Base-by-base conservation (phyloP, 768 basidiomycete species). In the Punctularia strigosozonata region DNA sequence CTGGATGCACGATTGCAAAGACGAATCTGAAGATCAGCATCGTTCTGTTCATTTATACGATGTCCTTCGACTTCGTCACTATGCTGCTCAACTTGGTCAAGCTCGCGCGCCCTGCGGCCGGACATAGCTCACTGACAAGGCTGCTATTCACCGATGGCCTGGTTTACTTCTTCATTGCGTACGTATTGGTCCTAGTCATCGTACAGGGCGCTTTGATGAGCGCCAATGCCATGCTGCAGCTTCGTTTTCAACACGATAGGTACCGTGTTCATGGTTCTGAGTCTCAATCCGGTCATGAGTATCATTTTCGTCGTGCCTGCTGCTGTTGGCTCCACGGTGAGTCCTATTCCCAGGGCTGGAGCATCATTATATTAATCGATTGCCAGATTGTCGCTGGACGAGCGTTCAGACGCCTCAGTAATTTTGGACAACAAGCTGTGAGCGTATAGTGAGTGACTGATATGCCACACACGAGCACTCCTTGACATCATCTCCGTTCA, bases 251-350 rank as follows among this genome's bases (percentile, higher is more conserved):
- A n/a, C n/a, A n/a, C n/a, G n/a, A n/a, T n/a, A n/a, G n/a, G n/a
- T n/a, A n/a, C n/a, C n/a, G n/a, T n/a, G 2, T 80, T 81, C 60
- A 80, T 82, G 77, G 50, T 76, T 20, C 37, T 80, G 28, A 63
- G 77, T 48, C 57, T 81, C 26, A 83, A 81, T 50, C 59, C 71
- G 12, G 68, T 80, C 45, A 80, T 82, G 80, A 70, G 63, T 26
- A 59, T 80, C 36, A 66, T 78, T 24, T 77, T 77, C 58, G 77
- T 76, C 44, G 73, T 78, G 13, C 77, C 77, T 31, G 75, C 23
- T 26, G 5, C 22, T 15, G 64, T 73, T 24, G 60, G 61, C 24
- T 68, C 68, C 15, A 73, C 70, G 3, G 69, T 55, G 22, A 20
- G 7, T 42, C 47, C 28, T 2, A 36, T 23, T 3, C 20, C 25